Percentiles rank a stretch among this genome's conserved stretches.
phyloP scores from a whole-genome alignment of 371 early-diverging fungal genomes.

The Sporodiniella umbellata region DNA sequence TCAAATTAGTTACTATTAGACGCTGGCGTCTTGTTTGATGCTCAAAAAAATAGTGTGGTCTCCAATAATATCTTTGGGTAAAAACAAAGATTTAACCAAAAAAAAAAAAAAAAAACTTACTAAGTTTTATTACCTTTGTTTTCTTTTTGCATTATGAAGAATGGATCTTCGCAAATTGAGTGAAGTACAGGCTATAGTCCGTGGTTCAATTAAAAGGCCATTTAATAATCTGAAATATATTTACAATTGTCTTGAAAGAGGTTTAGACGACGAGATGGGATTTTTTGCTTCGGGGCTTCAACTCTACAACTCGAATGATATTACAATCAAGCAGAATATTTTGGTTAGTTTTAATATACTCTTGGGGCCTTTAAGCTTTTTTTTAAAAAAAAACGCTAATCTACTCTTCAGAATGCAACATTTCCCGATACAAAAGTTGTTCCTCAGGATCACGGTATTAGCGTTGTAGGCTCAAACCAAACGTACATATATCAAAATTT shows the following conservation, averaged over 20 bases:
- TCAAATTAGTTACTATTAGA: constrained; percentile 8
- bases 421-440: constrained; percentile 30
- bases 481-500: constrained; percentile 46
- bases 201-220: constrained; percentile 16
- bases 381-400: neutral
- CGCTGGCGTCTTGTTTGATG: constrained; percentile 31
- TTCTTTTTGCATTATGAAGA: too few relatives aligned
- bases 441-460: constrained; percentile 40
- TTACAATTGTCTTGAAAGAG: constrained; percentile 19
- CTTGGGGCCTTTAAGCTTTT: neutral
- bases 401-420: constrained; percentile 29
- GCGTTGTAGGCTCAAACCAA: constrained; percentile 33
- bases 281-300: constrained; percentile 42
- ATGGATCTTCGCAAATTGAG: constrained; percentile 37
- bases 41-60: constrained; percentile 34
- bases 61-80: constrained; percentile 48
- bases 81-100: neutral
- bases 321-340: constrained; percentile 39
- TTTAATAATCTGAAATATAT: constrained; percentile 21
- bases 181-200: constrained; percentile 16
- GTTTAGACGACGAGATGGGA: constrained; percentile 30
- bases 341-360: constrained; percentile 19
- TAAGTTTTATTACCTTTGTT: too few relatives aligned
- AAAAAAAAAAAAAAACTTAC: neutral
- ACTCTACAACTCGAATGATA: constrained; percentile 28